Percentiles rank a stretch among this genome's conserved stretches.
Conservation (phyloP, 1,284 basidiomycete species). For the Melanopsichium pennsylvanicum region DNA sequence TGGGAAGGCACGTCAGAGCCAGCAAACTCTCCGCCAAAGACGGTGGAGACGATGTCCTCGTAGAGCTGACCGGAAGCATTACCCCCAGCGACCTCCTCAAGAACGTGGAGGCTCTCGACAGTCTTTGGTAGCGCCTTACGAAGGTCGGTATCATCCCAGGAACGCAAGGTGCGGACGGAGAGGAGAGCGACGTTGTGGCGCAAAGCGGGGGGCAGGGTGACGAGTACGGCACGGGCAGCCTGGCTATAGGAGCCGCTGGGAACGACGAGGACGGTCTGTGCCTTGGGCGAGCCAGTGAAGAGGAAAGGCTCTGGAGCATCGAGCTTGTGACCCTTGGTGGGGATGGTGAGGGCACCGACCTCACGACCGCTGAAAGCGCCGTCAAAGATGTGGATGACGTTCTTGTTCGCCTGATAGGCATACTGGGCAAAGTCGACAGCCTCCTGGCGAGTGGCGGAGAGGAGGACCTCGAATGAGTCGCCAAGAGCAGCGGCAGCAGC, state of each 20-base stretch:
- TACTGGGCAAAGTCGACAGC: conserved; percentile 61
- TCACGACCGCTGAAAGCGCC: conserved; percentile 61
- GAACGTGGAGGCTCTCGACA: conserved; percentile 57
- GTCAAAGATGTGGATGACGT: conserved; percentile 64
- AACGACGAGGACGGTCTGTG: conserved; percentile 57
- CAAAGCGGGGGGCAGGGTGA: conserved; percentile 41
- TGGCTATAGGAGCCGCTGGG: conserved; percentile 60
- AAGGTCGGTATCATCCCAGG: conserved; percentile 60
- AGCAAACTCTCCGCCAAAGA: conserved; percentile 44
- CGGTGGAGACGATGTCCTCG: conserved; percentile 51
- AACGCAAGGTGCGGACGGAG: conserved; percentile 52
- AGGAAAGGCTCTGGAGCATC: conserved; percentile 72
- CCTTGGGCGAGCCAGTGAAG: conserved; percentile 59
- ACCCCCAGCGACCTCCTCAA: conserved; percentile 57
- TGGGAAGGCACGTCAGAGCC: conserved; percentile 27
- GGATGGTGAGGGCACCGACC: conserved; percentile 51
- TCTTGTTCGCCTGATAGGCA: conserved; percentile 50
- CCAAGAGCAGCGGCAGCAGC: conserved; percentile 55
- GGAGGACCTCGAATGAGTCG: conserved; percentile 57
- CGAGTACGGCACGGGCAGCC: conserved; percentile 56
- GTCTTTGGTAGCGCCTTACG: conserved; percentile 47
- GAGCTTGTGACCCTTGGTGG: conserved; percentile 49
- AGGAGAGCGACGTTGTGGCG: conserved; percentile 57
- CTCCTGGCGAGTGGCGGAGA: conserved; percentile 60
- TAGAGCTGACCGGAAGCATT: conserved; percentile 51